Evolutionary conservation across 108 stramenopile species (phyloP).

Genomic region (Fistulifera pelliculosa): DNA sequence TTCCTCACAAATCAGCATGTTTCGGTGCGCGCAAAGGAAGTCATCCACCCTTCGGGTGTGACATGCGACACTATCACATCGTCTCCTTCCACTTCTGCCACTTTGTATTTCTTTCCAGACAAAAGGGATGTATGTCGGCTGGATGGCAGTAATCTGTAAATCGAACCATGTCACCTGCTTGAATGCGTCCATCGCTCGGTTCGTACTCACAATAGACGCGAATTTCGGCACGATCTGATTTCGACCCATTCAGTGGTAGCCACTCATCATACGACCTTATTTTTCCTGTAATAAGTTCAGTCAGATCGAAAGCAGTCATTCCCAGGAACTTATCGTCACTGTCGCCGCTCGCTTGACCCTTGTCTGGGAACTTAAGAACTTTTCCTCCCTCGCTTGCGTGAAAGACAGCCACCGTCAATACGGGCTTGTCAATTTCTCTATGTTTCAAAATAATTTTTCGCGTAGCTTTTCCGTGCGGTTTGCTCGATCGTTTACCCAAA

Average conservation of each 20-base stretch:
- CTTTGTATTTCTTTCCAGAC: conserved; percentile 30
- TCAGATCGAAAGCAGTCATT: conserved; percentile 54
- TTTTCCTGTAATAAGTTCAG: conserved; percentile 57
- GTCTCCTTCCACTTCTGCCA: conserved; percentile 42
- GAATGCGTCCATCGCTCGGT: conserved; percentile 46
- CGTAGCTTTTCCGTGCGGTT: background rate
- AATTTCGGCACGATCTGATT: conserved; percentile 14
- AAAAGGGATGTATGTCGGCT: conserved; percentile 68
- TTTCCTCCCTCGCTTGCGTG: conserved; percentile 31
- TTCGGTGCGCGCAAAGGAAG: conserved; percentile 56
- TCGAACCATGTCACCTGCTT: conserved; percentile 54
- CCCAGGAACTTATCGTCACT: conserved; percentile 58
- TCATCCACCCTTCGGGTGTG: conserved; percentile 66
- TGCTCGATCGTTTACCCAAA: background rate
- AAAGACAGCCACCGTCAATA: conserved; percentile 37
- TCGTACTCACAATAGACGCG: conserved; percentile 80
- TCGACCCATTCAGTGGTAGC: conserved; percentile 26
- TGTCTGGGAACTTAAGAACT: conserved; percentile 2
- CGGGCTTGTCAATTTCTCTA: conserved; percentile 4
- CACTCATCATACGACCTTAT: conserved; percentile 56
- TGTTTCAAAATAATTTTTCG: background rate
- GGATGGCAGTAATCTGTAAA: conserved; percentile 59
- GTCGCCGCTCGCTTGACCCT: conserved; percentile 21
- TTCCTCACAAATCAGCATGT: conserved; percentile 54
- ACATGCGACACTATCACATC: conserved; percentile 48